Evolutionary conservation across 2,329 filamentous ascomycete genomes (phyloP).

Genomic region (Aspergillus alliaceus): DNA sequence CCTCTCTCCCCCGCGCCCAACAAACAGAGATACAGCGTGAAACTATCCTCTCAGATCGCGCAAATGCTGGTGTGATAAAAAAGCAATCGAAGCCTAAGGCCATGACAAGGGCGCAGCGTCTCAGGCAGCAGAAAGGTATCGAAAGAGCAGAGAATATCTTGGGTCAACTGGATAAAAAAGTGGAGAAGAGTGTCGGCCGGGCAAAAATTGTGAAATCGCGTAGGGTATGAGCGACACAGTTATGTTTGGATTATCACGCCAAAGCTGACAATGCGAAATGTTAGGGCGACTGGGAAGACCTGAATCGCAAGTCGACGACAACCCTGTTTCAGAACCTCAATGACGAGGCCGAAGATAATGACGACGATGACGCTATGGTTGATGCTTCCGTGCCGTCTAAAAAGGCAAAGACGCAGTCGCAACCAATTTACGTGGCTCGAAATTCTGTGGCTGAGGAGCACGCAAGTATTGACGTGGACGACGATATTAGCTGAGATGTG

Average conservation of each 20-base stretch:
- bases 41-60: constrained; percentile 51
- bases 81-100: constrained; percentile 50
- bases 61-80: constrained; percentile 54
- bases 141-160: constrained; percentile 56
- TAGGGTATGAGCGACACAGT: constrained; percentile 34
- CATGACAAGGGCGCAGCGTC: constrained; percentile 53
- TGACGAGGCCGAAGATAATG: constrained; percentile 50
- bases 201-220: constrained; percentile 51
- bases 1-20: constrained; percentile 41
- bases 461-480: constrained; percentile 37
- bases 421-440: constrained; percentile 11
- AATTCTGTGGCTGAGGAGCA: constrained; percentile 26
- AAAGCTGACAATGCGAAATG: constrained; percentile 16
- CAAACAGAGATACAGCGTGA: constrained; percentile 40
- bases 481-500: constrained; percentile 44
- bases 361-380: constrained; percentile 32
- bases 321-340: constrained; percentile 37
- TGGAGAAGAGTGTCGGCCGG: constrained; percentile 52
- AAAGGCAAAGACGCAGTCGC: constrained; percentile 18
- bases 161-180: constrained; percentile 58
- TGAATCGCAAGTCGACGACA: constrained; percentile 34
- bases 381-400: constrained; percentile 28
- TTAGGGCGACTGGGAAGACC: constrained; percentile 43
- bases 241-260: neutral
- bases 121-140: constrained; percentile 55